Evolutionary conservation across 441 rosid genomes (phyloP).

Genomic region (Isatis lusitanica): DNA sequence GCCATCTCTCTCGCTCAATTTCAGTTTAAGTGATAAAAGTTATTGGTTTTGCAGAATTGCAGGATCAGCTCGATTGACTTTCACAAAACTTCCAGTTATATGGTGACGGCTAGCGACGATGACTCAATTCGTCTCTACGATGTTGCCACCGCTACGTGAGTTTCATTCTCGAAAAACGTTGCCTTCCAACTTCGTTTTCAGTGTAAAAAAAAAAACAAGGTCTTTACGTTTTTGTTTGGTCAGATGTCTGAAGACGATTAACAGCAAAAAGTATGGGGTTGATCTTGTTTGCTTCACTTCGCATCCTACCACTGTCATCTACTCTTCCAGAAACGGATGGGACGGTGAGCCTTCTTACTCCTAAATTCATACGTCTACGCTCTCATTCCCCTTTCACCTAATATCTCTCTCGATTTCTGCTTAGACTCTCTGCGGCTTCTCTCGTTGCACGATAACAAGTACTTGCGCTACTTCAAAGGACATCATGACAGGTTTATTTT

Average conservation of each 20-base stretch:
- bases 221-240: neutral
- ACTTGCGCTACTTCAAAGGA: constrained; percentile 95
- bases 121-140: constrained; percentile 95
- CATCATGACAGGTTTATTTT: constrained; percentile 93
- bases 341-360: constrained; percentile 57
- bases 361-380: neutral
- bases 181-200: neutral
- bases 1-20: neutral
- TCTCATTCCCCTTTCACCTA: neutral
- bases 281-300: constrained; percentile 92
- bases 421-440: constrained; percentile 89
- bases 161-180: neutral
- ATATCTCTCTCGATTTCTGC: neutral
- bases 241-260: constrained; percentile 94
- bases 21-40: neutral
- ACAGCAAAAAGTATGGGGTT: constrained; percentile 96
- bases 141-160: constrained; percentile 78
- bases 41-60: constrained; percentile 52
- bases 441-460: constrained; percentile 92
- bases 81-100: constrained; percentile 70
- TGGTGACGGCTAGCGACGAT: constrained; percentile 95
- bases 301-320: constrained; percentile 91
- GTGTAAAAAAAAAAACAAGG: neutral
- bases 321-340: constrained; percentile 97
- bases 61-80: constrained; percentile 92